Evolutionary conservation across 176 grass and related monocot genomes (phyloP).

Genomic region (Secale cereale): DNA sequence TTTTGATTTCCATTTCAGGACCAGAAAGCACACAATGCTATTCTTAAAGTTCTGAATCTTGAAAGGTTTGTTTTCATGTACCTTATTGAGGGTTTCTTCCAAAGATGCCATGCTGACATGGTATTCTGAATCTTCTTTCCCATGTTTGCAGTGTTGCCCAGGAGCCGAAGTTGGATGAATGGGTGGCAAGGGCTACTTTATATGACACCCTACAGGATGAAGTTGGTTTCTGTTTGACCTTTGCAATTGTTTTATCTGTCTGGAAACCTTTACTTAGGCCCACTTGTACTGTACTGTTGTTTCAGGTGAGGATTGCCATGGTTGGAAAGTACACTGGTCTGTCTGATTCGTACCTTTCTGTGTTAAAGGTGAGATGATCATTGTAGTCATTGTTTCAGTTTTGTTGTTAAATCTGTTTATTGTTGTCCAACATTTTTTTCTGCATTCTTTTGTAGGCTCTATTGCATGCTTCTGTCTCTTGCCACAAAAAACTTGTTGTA

Average conservation of each 20-base stretch:
- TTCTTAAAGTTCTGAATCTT: conserved; percentile 22
- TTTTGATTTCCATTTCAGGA: background rate
- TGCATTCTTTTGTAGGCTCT: background rate
- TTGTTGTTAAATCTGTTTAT: background rate
- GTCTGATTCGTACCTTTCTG: conserved; percentile 13
- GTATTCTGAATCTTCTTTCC: background rate
- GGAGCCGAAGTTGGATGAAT: conserved; percentile 8
- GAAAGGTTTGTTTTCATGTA: conserved; percentile 2
- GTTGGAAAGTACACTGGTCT: conserved; percentile 16
- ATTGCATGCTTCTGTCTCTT: conserved; percentile 3
- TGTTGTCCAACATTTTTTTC: background rate
- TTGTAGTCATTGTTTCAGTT: background rate
- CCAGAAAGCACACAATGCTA: conserved; percentile 14
- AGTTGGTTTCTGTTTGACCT: background rate
- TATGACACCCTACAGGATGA: conserved; percentile 16
- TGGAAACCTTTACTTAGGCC: background rate
- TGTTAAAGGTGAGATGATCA: conserved; percentile 11
- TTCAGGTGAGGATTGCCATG: conserved; percentile 11
- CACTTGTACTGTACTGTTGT: background rate
- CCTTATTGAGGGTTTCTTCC: background rate
- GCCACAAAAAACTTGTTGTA: conserved; percentile 13
- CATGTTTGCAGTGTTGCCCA: conserved; percentile 1
- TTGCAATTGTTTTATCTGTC: background rate
- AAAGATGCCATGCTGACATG: background rate
- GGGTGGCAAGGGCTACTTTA: conserved; percentile 25